Evolutionary conservation across 1,284 basidiomycete genomes (phyloP), one percentile per base, ranked within the genome.

Genomic region (Malassezia furfur): DNA sequence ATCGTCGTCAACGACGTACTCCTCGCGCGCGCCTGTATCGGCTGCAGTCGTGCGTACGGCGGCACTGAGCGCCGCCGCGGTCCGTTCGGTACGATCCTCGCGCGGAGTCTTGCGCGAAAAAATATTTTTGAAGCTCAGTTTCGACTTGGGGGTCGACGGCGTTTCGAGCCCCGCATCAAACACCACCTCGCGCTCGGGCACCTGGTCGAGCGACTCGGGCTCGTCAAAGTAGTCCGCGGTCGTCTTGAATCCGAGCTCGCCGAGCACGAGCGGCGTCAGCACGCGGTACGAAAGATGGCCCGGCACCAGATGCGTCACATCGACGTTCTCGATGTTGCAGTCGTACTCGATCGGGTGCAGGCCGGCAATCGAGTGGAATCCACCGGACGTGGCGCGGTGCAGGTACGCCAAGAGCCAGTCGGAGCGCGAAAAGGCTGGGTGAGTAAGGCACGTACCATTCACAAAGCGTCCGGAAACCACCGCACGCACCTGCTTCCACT

Each of bases 171-270:
- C 25, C 25, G 43, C 48, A 15, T 64, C 57, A 22, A 38, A 44
- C 30, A 70, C 59, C 6, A 71, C 59, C 46, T 74, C 63, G 25
- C 72, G 52, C 43, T 73, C 71, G 2, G 70, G 72, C 5, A 74
- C 64, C 28, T 63, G 61, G 21, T 60, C 60, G 19, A 74, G 57
- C 32, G 71, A 68, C 40, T 73, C 72, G 5, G 72, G 72, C 59
- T 74, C 72, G 52, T 74, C 72, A 61, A 74, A 74, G 63, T 72
- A 74, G 57, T 74, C 72, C 1, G 71, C 71, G 0, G 70, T 73
- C 15, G 65, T 67, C 35, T 64, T 61, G 59, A 74, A 74, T 34
- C 71, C 71, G 5, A 74, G 63, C 61, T 74, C 67, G 45, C 67
- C 57, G 17, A 74, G 60, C 10, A 74, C 69, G 7, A 73, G 61